Conservation (phyloP, 192 early-diverging fungal species). For the Funneliformis mosseae region DNA sequence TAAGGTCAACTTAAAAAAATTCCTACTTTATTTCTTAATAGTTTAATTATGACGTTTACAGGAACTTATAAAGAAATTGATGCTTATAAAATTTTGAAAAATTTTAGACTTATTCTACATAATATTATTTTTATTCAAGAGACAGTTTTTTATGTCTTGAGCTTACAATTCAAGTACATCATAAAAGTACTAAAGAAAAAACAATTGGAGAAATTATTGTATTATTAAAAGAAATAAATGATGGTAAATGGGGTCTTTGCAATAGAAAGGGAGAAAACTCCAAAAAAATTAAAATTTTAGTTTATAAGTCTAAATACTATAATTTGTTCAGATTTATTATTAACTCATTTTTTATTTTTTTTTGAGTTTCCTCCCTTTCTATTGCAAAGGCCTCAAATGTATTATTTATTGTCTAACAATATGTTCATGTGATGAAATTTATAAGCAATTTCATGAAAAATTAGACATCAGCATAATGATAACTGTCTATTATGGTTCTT, state of each 20-base stretch:
- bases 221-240: neutral
- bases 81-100: neutral
- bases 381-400: too few species aligned
- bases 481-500: neutral
- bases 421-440: too few species aligned
- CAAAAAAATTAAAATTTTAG: too few species aligned
- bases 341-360: too few species aligned
- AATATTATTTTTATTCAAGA: neutral
- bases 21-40: neutral
- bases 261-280: too few species aligned
- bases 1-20: neutral
- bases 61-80: slow-evolving; percentile 7
- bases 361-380: too few species aligned
- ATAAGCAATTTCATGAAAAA: too few species aligned
- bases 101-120: neutral
- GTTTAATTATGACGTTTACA: too few species aligned
- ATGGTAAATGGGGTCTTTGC: too few species aligned
- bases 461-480: neutral
- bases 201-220: neutral
- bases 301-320: too few species aligned
- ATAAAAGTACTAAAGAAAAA: neutral
- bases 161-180: neutral
- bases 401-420: neutral
- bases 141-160: neutral
- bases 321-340: too few species aligned